A percentile compares a stretch with the other conserved stretches of the same genome.
Evolutionary conservation across 1,284 basidiomycete species (phyloP).

Genomic region (Boletus smithii): DNA sequence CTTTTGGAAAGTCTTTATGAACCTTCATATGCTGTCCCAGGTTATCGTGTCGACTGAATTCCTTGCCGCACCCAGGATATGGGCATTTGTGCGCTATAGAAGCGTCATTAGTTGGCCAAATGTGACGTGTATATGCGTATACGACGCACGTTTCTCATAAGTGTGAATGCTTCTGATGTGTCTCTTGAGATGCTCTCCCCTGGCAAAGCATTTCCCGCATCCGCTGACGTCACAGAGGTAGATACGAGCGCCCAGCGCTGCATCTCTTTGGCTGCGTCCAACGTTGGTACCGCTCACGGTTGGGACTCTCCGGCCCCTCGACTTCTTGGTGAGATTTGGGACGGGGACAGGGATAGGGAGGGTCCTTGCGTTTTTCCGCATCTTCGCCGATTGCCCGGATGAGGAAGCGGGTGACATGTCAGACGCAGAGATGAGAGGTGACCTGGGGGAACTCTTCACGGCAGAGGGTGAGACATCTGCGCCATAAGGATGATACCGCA

Average conservation of each 20-base stretch:
- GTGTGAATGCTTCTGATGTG: conserved; percentile 66
- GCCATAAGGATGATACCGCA: conserved; percentile 35
- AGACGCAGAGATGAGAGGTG: conserved; percentile 30
- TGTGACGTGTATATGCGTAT: conserved; percentile 4
- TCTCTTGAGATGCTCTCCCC: conserved; percentile 64
- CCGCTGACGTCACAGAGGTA: conserved; percentile 71
- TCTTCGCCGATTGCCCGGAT: conserved; percentile 24
- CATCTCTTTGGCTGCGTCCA: conserved; percentile 30
- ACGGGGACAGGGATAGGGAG: conserved; percentile 63
- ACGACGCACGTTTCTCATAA: conserved; percentile 58
- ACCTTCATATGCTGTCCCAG: conserved; percentile 75
- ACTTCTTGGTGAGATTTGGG: conserved; percentile 70
- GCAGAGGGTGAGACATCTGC: conserved; percentile 30
- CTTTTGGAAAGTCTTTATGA: conserved; percentile 43
- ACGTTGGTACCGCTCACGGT: conserved; percentile 41
- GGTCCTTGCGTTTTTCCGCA: conserved; percentile 39
- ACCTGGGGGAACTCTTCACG: conserved; percentile 32
- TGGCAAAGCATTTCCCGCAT: conserved; percentile 72
- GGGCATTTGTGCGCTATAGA: conserved; percentile 69
- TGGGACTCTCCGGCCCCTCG: conserved; percentile 65
- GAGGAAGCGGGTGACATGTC: conserved; percentile 26
- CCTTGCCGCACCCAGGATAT: conserved; percentile 73
- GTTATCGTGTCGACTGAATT: conserved; percentile 84
- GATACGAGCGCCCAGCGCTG: conserved; percentile 48
- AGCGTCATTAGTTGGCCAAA: conserved; percentile 10